phyloP scores from a whole-genome alignment of 2,329 filamentous ascomycete species.

The Paecilomyces sp. region DNA sequence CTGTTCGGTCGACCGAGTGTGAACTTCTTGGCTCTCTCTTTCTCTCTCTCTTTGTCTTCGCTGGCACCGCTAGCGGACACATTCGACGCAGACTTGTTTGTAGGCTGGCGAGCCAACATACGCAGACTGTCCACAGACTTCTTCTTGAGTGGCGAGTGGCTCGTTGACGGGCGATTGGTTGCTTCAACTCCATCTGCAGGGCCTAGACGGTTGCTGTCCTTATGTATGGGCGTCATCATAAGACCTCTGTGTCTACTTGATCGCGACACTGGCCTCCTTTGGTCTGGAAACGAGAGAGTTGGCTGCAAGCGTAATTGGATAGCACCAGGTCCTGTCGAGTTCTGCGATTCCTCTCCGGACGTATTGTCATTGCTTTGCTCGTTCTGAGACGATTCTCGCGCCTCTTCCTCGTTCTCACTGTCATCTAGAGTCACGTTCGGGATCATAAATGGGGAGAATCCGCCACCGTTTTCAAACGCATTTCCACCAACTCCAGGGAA shows the following conservation, averaged over 20 bases:
- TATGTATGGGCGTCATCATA: conserved; percentile 25
- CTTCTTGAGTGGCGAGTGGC: conserved; percentile 29
- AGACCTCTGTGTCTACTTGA: conserved; percentile 23
- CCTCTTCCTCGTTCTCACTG: conserved; percentile 45
- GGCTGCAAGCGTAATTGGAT: conserved; percentile 77
- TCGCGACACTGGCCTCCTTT: conserved; percentile 26
- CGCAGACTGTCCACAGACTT: conserved; percentile 36
- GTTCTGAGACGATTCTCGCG: conserved; percentile 28
- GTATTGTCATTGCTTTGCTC: conserved; percentile 32
- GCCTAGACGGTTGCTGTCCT: conserved; percentile 16
- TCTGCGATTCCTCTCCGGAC: conserved; percentile 42
- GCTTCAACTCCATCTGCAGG: conserved; percentile 14
- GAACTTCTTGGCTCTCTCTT: conserved; percentile 42
- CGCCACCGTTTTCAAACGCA: conserved; percentile 40
- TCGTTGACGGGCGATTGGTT: conserved; percentile 23
- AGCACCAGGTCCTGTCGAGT: conserved; percentile 60
- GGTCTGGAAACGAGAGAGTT: conserved; percentile 57
- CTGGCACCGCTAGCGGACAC: conserved; percentile 14
- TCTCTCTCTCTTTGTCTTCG: conserved; percentile 24
- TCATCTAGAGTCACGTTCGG: conserved; percentile 43
- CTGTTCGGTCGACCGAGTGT: conserved; percentile 41
- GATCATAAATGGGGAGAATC: conserved; percentile 47
- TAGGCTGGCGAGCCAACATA: conserved; percentile 24
- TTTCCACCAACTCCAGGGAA: conserved; percentile 72
- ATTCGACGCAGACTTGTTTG: conserved; percentile 29